phyloP scores from a whole-genome alignment of 192 early-diverging fungal species.

The Backusella westeae region DNA sequence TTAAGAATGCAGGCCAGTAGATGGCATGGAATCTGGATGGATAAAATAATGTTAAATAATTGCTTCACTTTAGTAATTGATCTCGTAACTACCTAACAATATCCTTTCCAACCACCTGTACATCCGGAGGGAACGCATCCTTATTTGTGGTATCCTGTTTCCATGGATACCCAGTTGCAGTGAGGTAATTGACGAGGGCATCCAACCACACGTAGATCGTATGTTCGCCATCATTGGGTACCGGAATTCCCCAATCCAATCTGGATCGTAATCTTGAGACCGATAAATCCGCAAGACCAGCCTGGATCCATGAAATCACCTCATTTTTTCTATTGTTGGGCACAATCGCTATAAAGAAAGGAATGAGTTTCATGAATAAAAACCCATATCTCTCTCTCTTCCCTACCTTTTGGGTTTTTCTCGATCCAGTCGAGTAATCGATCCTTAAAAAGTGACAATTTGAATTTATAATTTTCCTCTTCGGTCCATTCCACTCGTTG shows the following conservation, averaged over 20 bases:
- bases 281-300: slow-evolving; percentile 73
- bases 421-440: slow-evolving; percentile 70
- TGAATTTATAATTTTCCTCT: slow-evolving; percentile 96
- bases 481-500: slow-evolving; percentile 83
- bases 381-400: not conserved
- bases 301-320: slow-evolving; percentile 57
- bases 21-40: slow-evolving; percentile 84
- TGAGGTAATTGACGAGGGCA: slow-evolving; percentile 90
- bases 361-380: no score
- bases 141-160: slow-evolving; percentile 12
- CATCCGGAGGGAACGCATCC: slow-evolving; percentile 62
- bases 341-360: slow-evolving; percentile 50
- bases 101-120: slow-evolving; percentile 94
- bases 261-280: slow-evolving; percentile 80
- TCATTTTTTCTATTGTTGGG: slow-evolving; percentile 64
- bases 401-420: slow-evolving; percentile 47
- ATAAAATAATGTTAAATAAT: no score
- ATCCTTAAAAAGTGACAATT: slow-evolving; percentile 61
- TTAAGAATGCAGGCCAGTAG: slow-evolving; percentile 95
- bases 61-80: no score
- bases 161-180: slow-evolving; percentile 86
- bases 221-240: slow-evolving; percentile 84
- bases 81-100: slow-evolving; percentile 61
- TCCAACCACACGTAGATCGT: slow-evolving; percentile 98
- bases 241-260: slow-evolving; percentile 87